Percentiles rank a stretch among this genome's conserved stretches.
Evolutionary conservation across 2,329 filamentous ascomycete genomes (phyloP).

Genomic region (Stagonosporopsis vannaccii): DNA sequence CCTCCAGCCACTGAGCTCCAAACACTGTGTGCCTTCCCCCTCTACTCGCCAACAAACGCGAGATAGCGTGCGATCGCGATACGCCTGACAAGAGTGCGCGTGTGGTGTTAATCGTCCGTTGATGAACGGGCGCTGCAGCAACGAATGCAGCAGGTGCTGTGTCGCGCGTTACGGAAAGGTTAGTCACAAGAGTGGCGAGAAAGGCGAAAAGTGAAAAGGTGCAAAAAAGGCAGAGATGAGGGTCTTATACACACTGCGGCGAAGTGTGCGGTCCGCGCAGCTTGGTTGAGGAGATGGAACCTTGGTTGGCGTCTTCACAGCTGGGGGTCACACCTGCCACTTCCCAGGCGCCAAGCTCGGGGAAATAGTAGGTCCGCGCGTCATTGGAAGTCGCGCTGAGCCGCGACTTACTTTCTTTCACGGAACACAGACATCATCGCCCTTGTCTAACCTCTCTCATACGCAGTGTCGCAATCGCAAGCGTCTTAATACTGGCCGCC

Average conservation of each 20-base stretch:
- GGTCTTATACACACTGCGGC: background rate
- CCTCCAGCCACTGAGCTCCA: conserved; percentile 44
- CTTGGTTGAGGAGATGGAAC: background rate
- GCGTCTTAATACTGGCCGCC: background rate
- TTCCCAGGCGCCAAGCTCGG: conserved; percentile 23
- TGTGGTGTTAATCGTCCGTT: conserved; percentile 12
- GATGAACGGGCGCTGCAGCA: conserved; percentile 13
- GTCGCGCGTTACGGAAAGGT: conserved; percentile 8
- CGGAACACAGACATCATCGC: conserved; percentile 12
- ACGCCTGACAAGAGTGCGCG: conserved; percentile 18
- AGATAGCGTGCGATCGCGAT: conserved; percentile 29
- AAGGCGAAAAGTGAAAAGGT: background rate
- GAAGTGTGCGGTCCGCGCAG: background rate
- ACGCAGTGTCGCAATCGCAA: background rate
- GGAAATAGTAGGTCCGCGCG: conserved; percentile 27
- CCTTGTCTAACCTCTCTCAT: conserved; percentile 8
- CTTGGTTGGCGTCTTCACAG: conserved; percentile 3
- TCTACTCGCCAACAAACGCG: conserved; percentile 34
- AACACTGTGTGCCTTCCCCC: conserved; percentile 42
- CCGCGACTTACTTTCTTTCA: conserved; percentile 26
- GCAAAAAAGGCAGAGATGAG: background rate
- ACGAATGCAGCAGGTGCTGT: conserved; percentile 10
- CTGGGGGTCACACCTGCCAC: conserved; percentile 5
- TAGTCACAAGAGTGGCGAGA: conserved; percentile 1
- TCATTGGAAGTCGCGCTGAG: conserved; percentile 32